phyloP scores from a whole-genome alignment of 306 rosid species.

The Hippophae rhamnoides region DNA sequence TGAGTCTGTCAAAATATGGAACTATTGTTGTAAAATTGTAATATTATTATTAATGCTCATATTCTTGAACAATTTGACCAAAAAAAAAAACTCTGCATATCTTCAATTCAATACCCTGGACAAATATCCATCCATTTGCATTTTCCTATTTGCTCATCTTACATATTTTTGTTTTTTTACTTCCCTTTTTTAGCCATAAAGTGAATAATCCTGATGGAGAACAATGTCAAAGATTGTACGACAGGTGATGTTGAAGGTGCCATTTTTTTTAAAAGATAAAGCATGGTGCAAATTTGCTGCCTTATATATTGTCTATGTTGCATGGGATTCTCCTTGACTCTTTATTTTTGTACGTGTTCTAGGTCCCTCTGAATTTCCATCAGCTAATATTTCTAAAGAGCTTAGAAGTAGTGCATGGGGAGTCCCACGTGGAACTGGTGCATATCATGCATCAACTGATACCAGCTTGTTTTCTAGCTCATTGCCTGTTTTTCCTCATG shows the following conservation, averaged over 20 bases:
- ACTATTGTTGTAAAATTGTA: no score
- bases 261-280: constrained; percentile 14
- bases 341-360: constrained; percentile 17
- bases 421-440: constrained; percentile 26
- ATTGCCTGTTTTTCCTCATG: constrained; percentile 71
- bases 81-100: background rate
- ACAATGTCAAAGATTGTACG: constrained; percentile 29
- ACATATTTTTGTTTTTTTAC: background rate
- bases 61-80: no score
- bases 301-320: background rate
- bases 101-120: background rate
- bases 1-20: no score
- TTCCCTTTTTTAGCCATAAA: constrained; percentile 8
- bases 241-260: constrained; percentile 42
- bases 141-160: constrained; percentile 7
- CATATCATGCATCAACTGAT: constrained; percentile 53
- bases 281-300: background rate
- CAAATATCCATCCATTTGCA: background rate
- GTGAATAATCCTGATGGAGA: constrained; percentile 39
- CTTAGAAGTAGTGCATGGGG: constrained; percentile 54
- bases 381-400: constrained; percentile 28
- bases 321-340: constrained; percentile 1
- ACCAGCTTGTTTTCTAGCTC: constrained; percentile 76
- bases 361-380: constrained; percentile 40
- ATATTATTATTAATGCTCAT: no score